Evolutionary conservation across 306 rosid species (phyloP), one percentile per base, ranked within the genome.

Genomic region (Dalbergia oliveri): DNA sequence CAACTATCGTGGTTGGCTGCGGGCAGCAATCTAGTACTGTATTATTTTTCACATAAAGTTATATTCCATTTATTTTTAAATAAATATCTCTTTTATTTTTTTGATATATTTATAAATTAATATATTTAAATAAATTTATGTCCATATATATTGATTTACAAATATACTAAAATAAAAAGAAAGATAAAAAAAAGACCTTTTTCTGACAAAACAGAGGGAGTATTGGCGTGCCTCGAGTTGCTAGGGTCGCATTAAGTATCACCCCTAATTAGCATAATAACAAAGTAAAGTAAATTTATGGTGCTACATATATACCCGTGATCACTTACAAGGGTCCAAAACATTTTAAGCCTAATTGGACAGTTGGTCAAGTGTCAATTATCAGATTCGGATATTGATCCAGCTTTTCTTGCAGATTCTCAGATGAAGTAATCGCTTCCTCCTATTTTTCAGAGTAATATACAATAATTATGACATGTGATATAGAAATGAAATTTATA

Each of bases 371-470:
- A 4, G n/a, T 9, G 65, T 53, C 21, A 26, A 56, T 72, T 7
- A 72, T 72, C 21, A 18, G 11, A 69, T 69, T 69, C 21, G 14
- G 37, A 69, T 26, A 23, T 3, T 45, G 51, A 15, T 15, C 50
- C 51, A 23, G 11, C 18, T 72, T 72, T 72, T 72, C 77, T n/a
- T 72, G 66, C 77, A 18, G 19, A 72, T 16, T 71, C 49, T 9
- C n/a, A 51, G 13, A 15, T 0, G 14, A 69, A 51, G 44, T 13
- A 69, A 68, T 69, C 61, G 13, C 5, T 49, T 26, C 14, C 60
- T 37, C 43, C 15, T n/a, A 69, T 45, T 68, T 4, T 26, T 7
- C 0, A 6, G 16, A 43, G 11, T 14, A 21, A 21, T 45, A 70
- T 2, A 31, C 9, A 47, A 47, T 26, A 26, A 26, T 26, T 26